These are phyloP conservation scores for Aspergillus novofumigatus DNA, from an alignment of 2,329 filamentous ascomycete species.

Conservation along the genomic window DNA sequence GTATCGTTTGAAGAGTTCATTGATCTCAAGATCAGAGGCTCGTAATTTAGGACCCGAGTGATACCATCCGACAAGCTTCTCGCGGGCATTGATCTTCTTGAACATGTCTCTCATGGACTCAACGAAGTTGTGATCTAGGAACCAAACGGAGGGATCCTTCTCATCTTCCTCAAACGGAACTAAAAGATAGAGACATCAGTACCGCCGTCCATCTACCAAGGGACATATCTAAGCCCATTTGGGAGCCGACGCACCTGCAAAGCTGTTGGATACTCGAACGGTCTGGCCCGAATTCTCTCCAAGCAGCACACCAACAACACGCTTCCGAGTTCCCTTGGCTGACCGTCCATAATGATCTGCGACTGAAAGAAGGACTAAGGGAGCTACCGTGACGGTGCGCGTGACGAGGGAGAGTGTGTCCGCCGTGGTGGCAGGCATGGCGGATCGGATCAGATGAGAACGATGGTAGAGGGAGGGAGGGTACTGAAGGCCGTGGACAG, in stretches of 20 bases:
- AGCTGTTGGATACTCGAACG: conserved; percentile 97
- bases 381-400: conserved; percentile 92
- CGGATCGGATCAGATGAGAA: conserved; percentile 26
- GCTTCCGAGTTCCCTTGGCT: conserved; percentile 78
- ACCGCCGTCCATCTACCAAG: not conserved
- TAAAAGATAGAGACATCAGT: conserved; percentile 38
- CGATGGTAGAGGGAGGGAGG: conserved; percentile 1
- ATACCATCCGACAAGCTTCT: conserved; percentile 99
- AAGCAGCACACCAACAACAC: conserved; percentile 90
- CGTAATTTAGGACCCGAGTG: conserved; percentile 96
- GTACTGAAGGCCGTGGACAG: not conserved
- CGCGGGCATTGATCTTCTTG: conserved; percentile 98
- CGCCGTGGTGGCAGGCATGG: conserved; percentile 93
- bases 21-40: conserved; percentile 96
- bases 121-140: conserved; percentile 98
- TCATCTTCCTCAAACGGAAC: conserved; percentile 99
- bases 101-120: conserved; percentile 99
- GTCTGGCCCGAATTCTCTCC: conserved; percentile 96
- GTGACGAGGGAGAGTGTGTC: conserved; percentile 94
- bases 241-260: conserved; percentile 66
- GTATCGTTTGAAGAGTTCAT: conserved; percentile 99
- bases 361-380: conserved; percentile 92
- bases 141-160: conserved; percentile 98
- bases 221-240: not conserved
- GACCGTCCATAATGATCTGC: conserved; percentile 98